These are phyloP conservation scores for Stevia rebaudiana DNA, from an alignment of 140 eudicot species.

Conservation along the genomic window DNA sequence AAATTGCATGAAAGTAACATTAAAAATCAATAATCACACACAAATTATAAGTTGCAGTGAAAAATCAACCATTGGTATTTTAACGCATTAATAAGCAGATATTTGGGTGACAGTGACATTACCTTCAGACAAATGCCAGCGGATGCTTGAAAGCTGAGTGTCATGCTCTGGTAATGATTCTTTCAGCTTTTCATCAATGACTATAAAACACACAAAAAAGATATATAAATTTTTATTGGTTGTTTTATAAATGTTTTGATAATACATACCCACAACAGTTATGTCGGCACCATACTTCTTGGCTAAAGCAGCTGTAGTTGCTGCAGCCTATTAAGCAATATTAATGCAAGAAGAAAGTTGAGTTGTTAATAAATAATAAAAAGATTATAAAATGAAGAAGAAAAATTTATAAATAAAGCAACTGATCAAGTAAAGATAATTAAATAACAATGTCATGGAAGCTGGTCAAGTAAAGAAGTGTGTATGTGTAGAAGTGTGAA, in stretches of 20 bases:
- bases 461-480: background rate
- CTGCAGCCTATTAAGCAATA: conserved; percentile 56
- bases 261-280: conserved; percentile 78
- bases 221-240: conserved; percentile 4
- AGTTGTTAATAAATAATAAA: background rate
- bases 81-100: background rate
- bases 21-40: background rate
- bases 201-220: conserved; percentile 44
- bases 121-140: conserved; percentile 99
- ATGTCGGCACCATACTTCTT: conserved; percentile 96
- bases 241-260: conserved; percentile 7
- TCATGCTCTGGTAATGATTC: conserved; percentile 74
- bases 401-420: background rate
- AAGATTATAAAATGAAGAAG: background rate
- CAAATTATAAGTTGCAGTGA: background rate
- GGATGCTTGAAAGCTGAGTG: conserved; percentile 80
- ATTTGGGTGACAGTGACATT: background rate
- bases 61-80: background rate
- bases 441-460: background rate
- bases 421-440: background rate
- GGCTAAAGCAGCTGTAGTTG: conserved; percentile 89
- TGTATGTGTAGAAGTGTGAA: background rate
- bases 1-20: background rate
- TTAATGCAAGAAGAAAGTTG: background rate
- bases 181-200: conserved; percentile 84